Evolutionary conservation across 345 rosid species (phyloP).

Genomic region (Linum tenue): DNA sequence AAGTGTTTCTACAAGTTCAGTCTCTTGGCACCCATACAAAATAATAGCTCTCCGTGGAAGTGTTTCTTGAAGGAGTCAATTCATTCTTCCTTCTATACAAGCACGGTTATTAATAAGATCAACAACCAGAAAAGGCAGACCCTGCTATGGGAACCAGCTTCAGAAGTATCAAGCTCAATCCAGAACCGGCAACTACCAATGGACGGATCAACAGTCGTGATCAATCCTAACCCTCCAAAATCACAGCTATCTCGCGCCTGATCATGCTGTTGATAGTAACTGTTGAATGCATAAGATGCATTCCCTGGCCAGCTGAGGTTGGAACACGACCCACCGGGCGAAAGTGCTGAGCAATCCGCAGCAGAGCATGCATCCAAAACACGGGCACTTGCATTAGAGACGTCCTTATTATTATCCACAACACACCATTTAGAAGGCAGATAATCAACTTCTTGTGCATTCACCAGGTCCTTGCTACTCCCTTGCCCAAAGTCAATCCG

Average conservation of each 20-base stretch:
- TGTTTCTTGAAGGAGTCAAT: too few relatives aligned
- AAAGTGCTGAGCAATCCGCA: constrained; percentile 61
- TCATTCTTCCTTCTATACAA: background rate
- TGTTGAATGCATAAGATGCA: constrained; percentile 76
- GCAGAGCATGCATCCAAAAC: constrained; percentile 56
- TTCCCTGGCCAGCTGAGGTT: constrained; percentile 69
- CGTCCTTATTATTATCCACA: constrained; percentile 53
- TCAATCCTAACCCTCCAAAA: constrained; percentile 78
- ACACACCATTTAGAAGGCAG: constrained; percentile 85
- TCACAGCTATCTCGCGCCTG: constrained; percentile 65
- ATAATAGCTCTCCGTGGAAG: too few relatives aligned
- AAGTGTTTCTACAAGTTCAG: too few relatives aligned
- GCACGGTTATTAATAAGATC: constrained; percentile 9
- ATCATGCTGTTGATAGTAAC: constrained; percentile 78
- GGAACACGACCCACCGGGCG: constrained; percentile 72
- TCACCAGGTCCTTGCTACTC: constrained; percentile 39
- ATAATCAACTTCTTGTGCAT: constrained; percentile 66
- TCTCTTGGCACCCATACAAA: too few relatives aligned
- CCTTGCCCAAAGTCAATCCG: constrained; percentile 46
- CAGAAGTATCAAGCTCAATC: constrained; percentile 46
- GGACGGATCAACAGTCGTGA: constrained; percentile 82
- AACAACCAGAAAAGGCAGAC: constrained; percentile 13
- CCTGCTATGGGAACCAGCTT: constrained; percentile 20
- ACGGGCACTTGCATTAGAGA: constrained; percentile 57
- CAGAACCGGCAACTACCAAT: constrained; percentile 46